These are phyloP conservation scores for Podaxis sp. DNA, from an alignment of 768 basidiomycete genomes.

Conservation along the genomic window DNA sequence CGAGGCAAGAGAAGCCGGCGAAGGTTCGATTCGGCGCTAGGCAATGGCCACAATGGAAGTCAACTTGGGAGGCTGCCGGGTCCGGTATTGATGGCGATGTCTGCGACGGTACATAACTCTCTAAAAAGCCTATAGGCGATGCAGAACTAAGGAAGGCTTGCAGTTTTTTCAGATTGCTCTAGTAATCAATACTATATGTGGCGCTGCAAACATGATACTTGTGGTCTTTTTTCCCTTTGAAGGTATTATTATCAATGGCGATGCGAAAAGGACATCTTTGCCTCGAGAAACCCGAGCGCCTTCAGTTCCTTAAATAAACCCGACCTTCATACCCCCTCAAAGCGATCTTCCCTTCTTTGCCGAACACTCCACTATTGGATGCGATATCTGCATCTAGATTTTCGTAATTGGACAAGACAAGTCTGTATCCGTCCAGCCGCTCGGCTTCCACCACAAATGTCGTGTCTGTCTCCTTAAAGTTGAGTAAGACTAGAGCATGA, in stretches of 20 bases:
- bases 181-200: too few species aligned
- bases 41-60: too few species aligned
- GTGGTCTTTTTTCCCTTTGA: not conserved
- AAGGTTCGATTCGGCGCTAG: too few species aligned
- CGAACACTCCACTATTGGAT: not conserved
- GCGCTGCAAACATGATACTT: too few species aligned
- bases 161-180: too few species aligned
- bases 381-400: not conserved
- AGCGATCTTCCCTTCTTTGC: slow-evolving; percentile 6
- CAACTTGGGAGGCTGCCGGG: too few species aligned
- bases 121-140: too few species aligned
- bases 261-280: not conserved
- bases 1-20: too few species aligned
- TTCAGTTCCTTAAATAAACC: slow-evolving; percentile 25
- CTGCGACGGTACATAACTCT: too few species aligned
- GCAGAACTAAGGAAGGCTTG: too few species aligned
- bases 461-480: slow-evolving; percentile 37
- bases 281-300: not conserved
- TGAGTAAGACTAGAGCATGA: slow-evolving; percentile 46
- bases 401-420: slow-evolving; percentile 33
- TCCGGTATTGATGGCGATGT: too few species aligned
- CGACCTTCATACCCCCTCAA: slow-evolving; percentile 35
- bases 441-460: slow-evolving; percentile 20
- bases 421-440: slow-evolving; percentile 13
- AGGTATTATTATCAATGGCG: not conserved